Base-by-base conservation (phyloP, 139 green algal species). In the Mychonastes homosphaera region DNA sequence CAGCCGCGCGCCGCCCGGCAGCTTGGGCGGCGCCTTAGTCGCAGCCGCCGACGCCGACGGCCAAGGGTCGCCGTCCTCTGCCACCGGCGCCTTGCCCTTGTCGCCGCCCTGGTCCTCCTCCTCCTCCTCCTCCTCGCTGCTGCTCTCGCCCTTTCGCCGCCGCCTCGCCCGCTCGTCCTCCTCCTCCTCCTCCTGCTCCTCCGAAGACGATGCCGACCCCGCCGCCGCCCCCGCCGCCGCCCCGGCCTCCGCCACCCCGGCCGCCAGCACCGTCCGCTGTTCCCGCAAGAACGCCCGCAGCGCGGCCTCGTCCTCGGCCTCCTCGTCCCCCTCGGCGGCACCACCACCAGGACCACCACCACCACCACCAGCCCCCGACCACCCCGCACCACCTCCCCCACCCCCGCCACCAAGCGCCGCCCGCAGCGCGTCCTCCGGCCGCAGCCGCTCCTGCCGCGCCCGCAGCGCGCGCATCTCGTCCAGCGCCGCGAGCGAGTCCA, bases 401-500 rank as follows among this genome's bases (percentile, higher is more conserved):
- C 44, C 41, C 53, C 63, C 9, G 21, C 48, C 49, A 64, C 61
- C n/a, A n/a, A n/a, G n/a, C 3, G 35, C 48, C 53, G 45, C 56
- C 15, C 62, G 53, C 32, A 24, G 40, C 35, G 40, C 35, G 43
- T 78, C 58, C 48, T 63, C 56, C 36, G 67, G 65, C 19, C 71
- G 77, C 1, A 67, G 75, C 4, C 58, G 56, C 56, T 78, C 72
- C 40, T 88, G 58, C 51, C 70, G 53, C 19, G 67, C 65, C 33
- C 87, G 91, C 5, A 94, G 66, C 18, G 64, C 77, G 35, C 77
- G 72, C 82, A 96, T 90, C 67, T 98, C 91, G 45, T 98, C 91
- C 56, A 98, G 63, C 6, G 90, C 87, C 2, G 77, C 78, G 70
- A 97, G 76, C 46, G 96, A 87, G 77, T 98, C 91, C 91, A 97